Conservation (phyloP, 2,329 filamentous ascomycete species). For the Gaeumannomyces sp. region DNA sequence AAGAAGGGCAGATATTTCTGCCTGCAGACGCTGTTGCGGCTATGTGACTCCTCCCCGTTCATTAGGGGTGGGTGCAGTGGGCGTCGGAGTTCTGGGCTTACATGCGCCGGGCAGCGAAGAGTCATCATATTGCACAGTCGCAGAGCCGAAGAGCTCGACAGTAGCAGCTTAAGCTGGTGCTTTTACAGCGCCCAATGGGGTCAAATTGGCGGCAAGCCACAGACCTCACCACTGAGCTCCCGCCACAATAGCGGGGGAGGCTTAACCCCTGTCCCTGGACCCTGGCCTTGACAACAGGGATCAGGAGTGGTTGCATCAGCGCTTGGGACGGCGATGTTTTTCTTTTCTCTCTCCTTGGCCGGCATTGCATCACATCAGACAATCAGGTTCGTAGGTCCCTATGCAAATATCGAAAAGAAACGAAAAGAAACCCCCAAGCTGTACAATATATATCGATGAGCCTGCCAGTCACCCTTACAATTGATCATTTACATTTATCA, state of each 20-base stretch:
- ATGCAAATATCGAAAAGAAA: too few species aligned
- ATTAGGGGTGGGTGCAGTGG: too few species aligned
- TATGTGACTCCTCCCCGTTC: background rate
- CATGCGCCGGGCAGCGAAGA: background rate
- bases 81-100: background rate
- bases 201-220: background rate
- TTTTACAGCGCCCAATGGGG: background rate
- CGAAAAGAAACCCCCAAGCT: too few species aligned
- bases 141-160: too few species aligned
- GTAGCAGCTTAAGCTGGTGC: too few species aligned
- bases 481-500: background rate
- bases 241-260: constrained; percentile 9
- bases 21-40: background rate
- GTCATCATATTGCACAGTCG: background rate
- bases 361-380: too few species aligned
- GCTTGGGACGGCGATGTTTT: background rate
- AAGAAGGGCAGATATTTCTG: background rate
- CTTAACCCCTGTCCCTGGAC: background rate
- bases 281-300: background rate
- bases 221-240: background rate
- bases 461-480: too few species aligned
- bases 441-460: too few species aligned
- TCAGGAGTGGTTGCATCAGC: background rate
- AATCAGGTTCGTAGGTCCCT: too few species aligned
- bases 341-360: background rate